Evolutionary conservation across 2,329 filamentous ascomycete genomes (phyloP).

Genomic region (Clonostachys chloroleuca): DNA sequence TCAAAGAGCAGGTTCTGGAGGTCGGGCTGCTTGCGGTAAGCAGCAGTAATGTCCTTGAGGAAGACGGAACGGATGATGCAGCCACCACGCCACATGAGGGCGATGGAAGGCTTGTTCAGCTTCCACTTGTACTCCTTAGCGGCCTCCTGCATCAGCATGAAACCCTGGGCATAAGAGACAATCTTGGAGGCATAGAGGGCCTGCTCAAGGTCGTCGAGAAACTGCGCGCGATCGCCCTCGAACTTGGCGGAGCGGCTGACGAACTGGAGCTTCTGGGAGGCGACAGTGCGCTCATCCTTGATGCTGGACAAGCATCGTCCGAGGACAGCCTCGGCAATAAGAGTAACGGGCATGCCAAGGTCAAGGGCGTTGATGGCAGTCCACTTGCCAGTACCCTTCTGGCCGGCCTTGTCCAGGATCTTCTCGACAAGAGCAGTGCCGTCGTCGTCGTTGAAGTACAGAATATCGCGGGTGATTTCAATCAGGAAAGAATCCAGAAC

Average conservation of each 20-base stretch:
- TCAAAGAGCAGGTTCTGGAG: conserved; percentile 98
- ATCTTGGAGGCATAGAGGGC: conserved; percentile 99
- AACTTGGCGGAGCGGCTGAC: conserved; percentile 75
- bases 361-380: conserved; percentile 98
- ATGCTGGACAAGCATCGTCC: conserved; percentile 89
- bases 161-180: conserved; percentile 98
- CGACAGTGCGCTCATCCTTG: conserved; percentile 87
- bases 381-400: conserved; percentile 99
- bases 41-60: conserved; percentile 98
- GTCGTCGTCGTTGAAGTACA: conserved; percentile 97
- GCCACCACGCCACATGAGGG: conserved; percentile 99
- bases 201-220: conserved; percentile 97
- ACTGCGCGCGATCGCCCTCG: conserved; percentile 84
- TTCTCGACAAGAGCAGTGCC: conserved; percentile 91
- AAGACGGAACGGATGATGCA: conserved; percentile 99
- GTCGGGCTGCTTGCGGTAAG: conserved; percentile 90
- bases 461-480: conserved; percentile 97
- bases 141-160: conserved; percentile 99
- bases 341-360: conserved; percentile 95
- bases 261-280: conserved; percentile 70
- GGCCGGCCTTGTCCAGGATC: conserved; percentile 96
- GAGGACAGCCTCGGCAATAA: conserved; percentile 97
- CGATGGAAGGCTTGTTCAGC: conserved; percentile 99
- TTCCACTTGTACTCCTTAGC: conserved; percentile 97
- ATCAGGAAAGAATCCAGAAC: conserved; percentile 99